phyloP scores from a whole-genome alignment of 768 basidiomycete species.

The Artomyces pyxidatus region DNA sequence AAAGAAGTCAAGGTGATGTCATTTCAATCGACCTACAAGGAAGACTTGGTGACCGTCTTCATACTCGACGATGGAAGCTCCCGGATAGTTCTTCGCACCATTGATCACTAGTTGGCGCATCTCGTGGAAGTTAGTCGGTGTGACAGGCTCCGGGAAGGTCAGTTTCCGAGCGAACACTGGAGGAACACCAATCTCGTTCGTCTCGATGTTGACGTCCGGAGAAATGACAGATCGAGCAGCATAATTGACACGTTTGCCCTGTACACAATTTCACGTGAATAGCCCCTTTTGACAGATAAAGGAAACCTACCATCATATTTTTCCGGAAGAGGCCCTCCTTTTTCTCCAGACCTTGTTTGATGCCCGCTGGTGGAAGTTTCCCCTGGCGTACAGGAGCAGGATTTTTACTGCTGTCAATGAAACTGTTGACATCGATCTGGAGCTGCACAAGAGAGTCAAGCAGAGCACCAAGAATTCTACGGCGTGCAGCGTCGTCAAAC shows the following conservation, averaged over 20 bases:
- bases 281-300: background rate
- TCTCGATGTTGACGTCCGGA: slow-evolving; percentile 98
- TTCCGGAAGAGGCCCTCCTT: slow-evolving; percentile 98
- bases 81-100: slow-evolving; percentile 83
- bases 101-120: slow-evolving; percentile 86
- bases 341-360: slow-evolving; percentile 97
- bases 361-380: slow-evolving; percentile 83
- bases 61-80: slow-evolving; percentile 90
- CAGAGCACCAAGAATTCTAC: slow-evolving; percentile 55
- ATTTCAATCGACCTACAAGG: slow-evolving; percentile 41
- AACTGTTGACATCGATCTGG: slow-evolving; percentile 92
- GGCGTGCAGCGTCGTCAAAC: slow-evolving; percentile 42
- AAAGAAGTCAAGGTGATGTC: background rate
- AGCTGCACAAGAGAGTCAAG: slow-evolving; percentile 82
- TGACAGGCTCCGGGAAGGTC: slow-evolving; percentile 97
- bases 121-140: slow-evolving; percentile 80
- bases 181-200: slow-evolving; percentile 96
- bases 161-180: slow-evolving; percentile 95
- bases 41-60: slow-evolving; percentile 88
- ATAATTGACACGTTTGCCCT: slow-evolving; percentile 99
- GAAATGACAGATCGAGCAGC: slow-evolving; percentile 99
- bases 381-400: slow-evolving; percentile 79
- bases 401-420: slow-evolving; percentile 96
- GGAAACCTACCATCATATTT: slow-evolving; percentile 84
- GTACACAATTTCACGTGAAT: slow-evolving; percentile 1